Conservation (phyloP, 2,329 filamentous ascomycete genomes). For the Ceratocystis eucalypticola region DNA sequence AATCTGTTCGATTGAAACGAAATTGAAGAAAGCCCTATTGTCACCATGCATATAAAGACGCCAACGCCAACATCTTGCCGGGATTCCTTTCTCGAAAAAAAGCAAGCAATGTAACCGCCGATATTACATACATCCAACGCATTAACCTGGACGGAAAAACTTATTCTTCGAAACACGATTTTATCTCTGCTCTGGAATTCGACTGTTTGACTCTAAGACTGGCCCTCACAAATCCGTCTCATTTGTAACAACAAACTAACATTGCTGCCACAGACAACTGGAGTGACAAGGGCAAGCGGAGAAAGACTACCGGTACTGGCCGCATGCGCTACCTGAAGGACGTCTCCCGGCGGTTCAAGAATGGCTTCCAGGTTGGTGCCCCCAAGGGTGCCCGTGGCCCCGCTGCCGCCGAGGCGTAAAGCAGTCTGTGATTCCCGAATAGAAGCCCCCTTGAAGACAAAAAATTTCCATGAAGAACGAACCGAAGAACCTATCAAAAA, state of each 20-base stretch:
- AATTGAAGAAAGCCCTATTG: background rate
- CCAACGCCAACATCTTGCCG: background rate
- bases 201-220: slow-evolving; percentile 8
- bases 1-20: background rate
- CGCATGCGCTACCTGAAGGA: slow-evolving; percentile 91
- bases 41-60: background rate
- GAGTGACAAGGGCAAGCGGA: slow-evolving; percentile 99
- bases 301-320: slow-evolving; percentile 97
- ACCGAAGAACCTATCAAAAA: slow-evolving; percentile 14
- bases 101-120: background rate
- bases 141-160: background rate
- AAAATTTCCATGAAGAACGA: slow-evolving; percentile 19
- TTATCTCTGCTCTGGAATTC: slow-evolving; percentile 3
- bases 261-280: slow-evolving; percentile 65
- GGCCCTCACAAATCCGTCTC: background rate
- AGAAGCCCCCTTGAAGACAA: slow-evolving; percentile 22
- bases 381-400: slow-evolving; percentile 72
- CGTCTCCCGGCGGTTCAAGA: slow-evolving; percentile 87
- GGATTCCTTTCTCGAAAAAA: background rate
- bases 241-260: slow-evolving; percentile 9
- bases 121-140: background rate
- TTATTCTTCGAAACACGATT: background rate
- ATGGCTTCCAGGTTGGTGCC: slow-evolving; percentile 86
- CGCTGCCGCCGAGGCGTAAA: slow-evolving; percentile 29
- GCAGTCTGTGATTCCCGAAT: slow-evolving; percentile 20